A percentile compares a stretch with the other conserved stretches of the same genome.
Conservation (phyloP, 192 early-diverging fungal genomes). For the Blastocladiella britannica region DNA sequence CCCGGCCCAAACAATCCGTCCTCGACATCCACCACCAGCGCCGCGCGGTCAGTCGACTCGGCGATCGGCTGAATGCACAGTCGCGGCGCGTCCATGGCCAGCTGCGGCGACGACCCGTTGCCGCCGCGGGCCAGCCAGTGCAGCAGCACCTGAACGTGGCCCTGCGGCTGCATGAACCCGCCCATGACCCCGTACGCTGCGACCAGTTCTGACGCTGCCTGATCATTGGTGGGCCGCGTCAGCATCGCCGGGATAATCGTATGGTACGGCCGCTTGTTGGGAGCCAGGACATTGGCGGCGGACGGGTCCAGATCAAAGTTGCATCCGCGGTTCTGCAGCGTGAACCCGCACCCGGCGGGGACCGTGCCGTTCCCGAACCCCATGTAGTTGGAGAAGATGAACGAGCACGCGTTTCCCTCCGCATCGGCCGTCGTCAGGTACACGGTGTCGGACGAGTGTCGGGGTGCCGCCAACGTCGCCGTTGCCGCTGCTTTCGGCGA, state of each 20-base stretch:
- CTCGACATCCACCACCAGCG: slow-evolving; percentile 30
- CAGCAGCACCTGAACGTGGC: slow-evolving; percentile 57
- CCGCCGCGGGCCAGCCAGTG: slow-evolving; percentile 12
- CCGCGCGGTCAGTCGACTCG: slow-evolving; percentile 6
- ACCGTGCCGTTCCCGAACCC: slow-evolving; percentile 32
- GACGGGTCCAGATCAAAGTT: slow-evolving; percentile 37
- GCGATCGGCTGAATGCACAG: slow-evolving; percentile 30
- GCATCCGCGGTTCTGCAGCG: slow-evolving; percentile 44
- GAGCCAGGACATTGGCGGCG: slow-evolving; percentile 42
- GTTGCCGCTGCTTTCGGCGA: no score
- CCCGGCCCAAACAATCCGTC: slow-evolving; percentile 41
- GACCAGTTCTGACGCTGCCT: slow-evolving; percentile 3
- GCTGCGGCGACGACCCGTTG: slow-evolving; percentile 27
- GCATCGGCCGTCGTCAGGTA: slow-evolving; percentile 51
- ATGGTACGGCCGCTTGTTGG: slow-evolving; percentile 53
- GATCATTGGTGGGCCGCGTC: slow-evolving; percentile 9
- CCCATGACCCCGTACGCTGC: slow-evolving; percentile 37
- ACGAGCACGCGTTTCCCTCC: slow-evolving; percentile 63
- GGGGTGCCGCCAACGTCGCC: not conserved
- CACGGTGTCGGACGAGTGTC: slow-evolving; percentile 44
- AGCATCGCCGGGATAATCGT: slow-evolving; percentile 57
- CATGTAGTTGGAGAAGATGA: slow-evolving; percentile 38
- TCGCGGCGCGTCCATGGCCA: slow-evolving; percentile 44
- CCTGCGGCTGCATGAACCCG: slow-evolving; percentile 63
- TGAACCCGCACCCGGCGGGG: slow-evolving; percentile 37